Percentiles rank a stretch among this genome's conserved stretches.
Evolutionary conservation across 495 filamentous ascomycete genomes (phyloP).

Genomic region (Penicillium paradoxum): DNA sequence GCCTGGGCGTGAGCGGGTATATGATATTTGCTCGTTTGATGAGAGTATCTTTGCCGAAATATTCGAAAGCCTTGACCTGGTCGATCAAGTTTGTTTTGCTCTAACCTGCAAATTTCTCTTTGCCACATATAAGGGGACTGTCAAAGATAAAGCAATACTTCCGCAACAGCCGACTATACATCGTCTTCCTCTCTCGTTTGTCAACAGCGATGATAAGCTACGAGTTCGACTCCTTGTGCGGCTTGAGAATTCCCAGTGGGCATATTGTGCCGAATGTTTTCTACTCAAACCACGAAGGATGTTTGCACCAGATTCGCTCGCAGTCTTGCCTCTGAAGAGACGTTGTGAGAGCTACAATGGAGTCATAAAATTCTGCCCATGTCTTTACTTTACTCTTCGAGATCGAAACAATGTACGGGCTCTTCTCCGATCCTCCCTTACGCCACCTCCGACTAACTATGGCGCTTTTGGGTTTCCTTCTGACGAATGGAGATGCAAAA

Average conservation of each 20-base stretch:
- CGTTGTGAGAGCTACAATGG: not conserved
- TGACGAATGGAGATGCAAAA: not conserved
- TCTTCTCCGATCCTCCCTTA: not conserved
- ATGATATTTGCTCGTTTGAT: conserved; percentile 1
- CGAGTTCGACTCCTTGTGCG: not conserved
- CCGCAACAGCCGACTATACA: not conserved
- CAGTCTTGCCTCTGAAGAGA: not conserved
- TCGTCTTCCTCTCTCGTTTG: not conserved
- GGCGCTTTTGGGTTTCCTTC: not conserved
- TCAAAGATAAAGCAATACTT: not conserved
- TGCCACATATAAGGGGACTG: not conserved
- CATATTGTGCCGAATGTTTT: conserved; percentile 1
- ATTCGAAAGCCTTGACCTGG: not conserved
- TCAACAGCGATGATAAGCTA: not conserved
- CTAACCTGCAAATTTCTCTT: not conserved
- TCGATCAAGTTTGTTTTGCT: not conserved
- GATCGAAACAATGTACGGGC: not conserved
- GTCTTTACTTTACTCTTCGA: not conserved
- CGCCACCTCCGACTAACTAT: not conserved
- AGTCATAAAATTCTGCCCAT: not conserved
- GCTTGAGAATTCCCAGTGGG: not conserved
- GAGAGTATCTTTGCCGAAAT: not conserved
- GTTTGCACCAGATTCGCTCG: not conserved
- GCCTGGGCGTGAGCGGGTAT: not conserved
- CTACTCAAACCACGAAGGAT: not conserved